phyloP scores from a whole-genome alignment of 352 stramenopile genomes.

The Pythium angustatum region DNA sequence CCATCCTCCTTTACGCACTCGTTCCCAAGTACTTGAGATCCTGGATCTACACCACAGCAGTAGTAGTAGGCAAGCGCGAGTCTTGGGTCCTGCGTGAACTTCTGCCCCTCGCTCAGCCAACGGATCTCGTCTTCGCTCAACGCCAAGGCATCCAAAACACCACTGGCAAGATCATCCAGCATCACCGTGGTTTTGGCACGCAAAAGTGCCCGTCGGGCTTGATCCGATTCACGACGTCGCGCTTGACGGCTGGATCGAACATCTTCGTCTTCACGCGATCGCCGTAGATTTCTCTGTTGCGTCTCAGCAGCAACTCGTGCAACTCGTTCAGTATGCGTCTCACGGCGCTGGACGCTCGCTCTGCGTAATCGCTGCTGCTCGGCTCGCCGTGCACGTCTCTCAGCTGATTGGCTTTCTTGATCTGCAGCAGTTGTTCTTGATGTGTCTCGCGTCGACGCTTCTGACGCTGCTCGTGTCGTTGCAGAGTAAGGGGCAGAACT shows the following conservation, averaged over 20 bases:
- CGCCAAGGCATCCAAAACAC: no score
- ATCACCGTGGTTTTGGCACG: background rate
- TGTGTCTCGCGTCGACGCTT: background rate
- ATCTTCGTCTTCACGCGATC: background rate
- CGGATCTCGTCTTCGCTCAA: no score
- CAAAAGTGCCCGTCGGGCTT: background rate
- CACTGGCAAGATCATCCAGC: no score
- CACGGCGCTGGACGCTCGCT: background rate
- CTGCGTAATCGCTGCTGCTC: background rate
- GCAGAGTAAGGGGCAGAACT: no score
- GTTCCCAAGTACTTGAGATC: constrained; percentile 18
- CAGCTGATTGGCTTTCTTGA: background rate
- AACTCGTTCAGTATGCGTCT: background rate
- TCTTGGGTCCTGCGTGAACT: constrained; percentile 18
- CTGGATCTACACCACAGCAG: constrained; percentile 16
- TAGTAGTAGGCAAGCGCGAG: constrained; percentile 27
- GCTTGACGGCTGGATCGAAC: background rate
- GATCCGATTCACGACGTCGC: background rate
- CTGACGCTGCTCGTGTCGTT: no score
- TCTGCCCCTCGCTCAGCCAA: constrained; percentile 2
- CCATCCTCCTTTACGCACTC: constrained; percentile 18
- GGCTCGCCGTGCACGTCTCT: background rate
- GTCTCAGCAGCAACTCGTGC: background rate
- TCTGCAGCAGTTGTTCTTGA: no score
- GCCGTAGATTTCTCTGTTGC: background rate